Base-by-base conservation (phyloP, 768 basidiomycete species). In the Dioszegia crocea region DNA sequence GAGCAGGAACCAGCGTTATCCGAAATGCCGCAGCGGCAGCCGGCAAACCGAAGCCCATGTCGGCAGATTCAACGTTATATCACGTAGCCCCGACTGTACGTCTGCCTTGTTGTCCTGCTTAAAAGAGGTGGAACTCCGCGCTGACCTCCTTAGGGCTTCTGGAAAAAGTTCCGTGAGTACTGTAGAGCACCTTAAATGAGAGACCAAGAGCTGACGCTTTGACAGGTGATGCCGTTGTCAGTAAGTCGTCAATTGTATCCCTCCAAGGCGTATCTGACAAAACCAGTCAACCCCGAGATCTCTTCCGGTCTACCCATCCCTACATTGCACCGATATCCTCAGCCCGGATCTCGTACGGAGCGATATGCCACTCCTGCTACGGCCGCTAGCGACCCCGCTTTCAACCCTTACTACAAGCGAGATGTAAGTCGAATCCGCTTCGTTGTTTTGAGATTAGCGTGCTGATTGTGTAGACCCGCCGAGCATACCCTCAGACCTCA, bases 81-180 rank as follows among this genome's bases (percentile, higher is more conserved):
- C 92, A 96, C 57, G 65, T 64, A 29, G 61, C 65, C 40, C 72
- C 76, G 11, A 74, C 64, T 46, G 75, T 75, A 48, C 63, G 72
- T 70, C 19, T 38, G 11, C 27, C 30, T 17, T 19, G 2, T 12
- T 33, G 8, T 6, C 33, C 33, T 14, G 33, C 33, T 33, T 33
- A 33, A 14, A n/a, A n/a, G n/a, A n/a, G 49, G 10, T 4, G 4
- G 8, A 16, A 39, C 11, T 12, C 27, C 11, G 24, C 11, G 23
- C 30, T 55, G 51, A 52, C 38, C n/a, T 40, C 21, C 6, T 9
- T 85, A 87, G 78, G 91, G 92, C 9, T 93, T 94, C 76, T 94
- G 92, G 92, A 94, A 93, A 84, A 91, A 88, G 80, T 91, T 96
- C 73, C 85, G 91, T 91, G 67, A 60, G 89, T 81, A 26, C n/a